Base-by-base conservation (phyloP, 2,329 filamentous ascomycete genomes). In the Ophiostoma quercus region DNA sequence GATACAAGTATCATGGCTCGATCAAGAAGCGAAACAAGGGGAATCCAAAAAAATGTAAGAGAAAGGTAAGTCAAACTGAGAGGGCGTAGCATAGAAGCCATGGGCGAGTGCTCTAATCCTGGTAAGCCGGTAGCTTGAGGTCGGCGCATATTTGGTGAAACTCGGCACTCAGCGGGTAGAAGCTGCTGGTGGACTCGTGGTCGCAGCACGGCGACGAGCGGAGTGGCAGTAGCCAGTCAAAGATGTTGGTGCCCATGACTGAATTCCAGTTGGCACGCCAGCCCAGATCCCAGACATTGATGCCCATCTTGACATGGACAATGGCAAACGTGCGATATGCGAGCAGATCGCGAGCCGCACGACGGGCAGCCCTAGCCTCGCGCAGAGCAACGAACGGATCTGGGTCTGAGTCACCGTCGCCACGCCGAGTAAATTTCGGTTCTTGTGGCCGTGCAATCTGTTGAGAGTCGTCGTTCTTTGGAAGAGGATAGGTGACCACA, bases 271-370 rank as follows among this genome's bases (percentile, higher is more conserved):
- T 98, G 37, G 82, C 79, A 72, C 85, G 83, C 9, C 80, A 79
- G 1, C 91, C 92, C 0, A 95, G 81, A 74, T 96, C 87, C 88
- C 92, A 99, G 0, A 92, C 92, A 74, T 97, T 97, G 74, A 95
- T 89, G 11, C 91, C 89, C 0, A 87, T 84, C 2, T 87, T 82
- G 0, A 90, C 92, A 72, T 87, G 84, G 1, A 97, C 82, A 57
- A 98, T 90, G 14, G 92, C 92, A 77, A 96, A 98, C 12, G 86
- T 90, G 37, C 89, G 85, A 5, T 81, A 83, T 32, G 87, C 86
- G 2, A 81, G 79, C 62, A 77, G 74, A 73, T 85, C 84, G 41
- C 81, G 78, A 5, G 75, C 73, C 2, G 76, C 74, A 57, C 72
- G 25, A 51, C 68, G 65, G 47, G 67, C 70, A 14, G 72, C 65